phyloP scores from a whole-genome alignment of 2,329 filamentous ascomycete species.

The Alternaria burnsii region DNA sequence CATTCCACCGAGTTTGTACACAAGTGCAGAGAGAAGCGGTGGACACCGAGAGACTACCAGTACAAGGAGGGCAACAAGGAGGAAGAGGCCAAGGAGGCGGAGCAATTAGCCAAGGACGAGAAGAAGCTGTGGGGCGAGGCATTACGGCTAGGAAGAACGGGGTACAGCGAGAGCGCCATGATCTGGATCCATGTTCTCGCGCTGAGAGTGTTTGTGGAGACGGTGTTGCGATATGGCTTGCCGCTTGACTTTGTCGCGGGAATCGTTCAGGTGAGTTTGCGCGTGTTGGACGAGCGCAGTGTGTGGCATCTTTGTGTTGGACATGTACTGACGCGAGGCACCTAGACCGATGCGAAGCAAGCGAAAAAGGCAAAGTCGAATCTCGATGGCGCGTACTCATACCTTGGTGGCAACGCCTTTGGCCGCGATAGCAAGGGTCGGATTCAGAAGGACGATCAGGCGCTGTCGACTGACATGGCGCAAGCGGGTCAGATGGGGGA shows the following conservation, averaged over 20 bases:
- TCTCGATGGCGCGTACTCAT: conserved; percentile 85
- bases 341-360: conserved; percentile 81
- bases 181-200: conserved; percentile 93
- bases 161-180: conserved; percentile 96
- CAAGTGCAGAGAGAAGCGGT: conserved; percentile 91
- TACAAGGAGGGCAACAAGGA: conserved; percentile 89
- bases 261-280: conserved; percentile 73
- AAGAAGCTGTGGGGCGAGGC: conserved; percentile 93
- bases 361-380: conserved; percentile 72
- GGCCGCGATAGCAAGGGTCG: conserved; percentile 92
- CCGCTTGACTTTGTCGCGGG: conserved; percentile 89
- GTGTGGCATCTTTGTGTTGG: too few relatives aligned
- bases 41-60: conserved; percentile 94
- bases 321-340: conserved; percentile 9
- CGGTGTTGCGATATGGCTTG: conserved; percentile 92
- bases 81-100: conserved; percentile 86
- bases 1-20: conserved; percentile 85
- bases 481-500: conserved; percentile 74
- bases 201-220: conserved; percentile 94
- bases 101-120: conserved; percentile 83
- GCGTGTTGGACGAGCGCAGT: too few relatives aligned
- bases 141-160: conserved; percentile 83
- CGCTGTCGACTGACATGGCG: conserved; percentile 82
- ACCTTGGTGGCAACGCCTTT: conserved; percentile 93
- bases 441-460: conserved; percentile 87